Evolutionary conservation across 257 asterid genomes (phyloP).

Genomic region (Nicotiana otophora): DNA sequence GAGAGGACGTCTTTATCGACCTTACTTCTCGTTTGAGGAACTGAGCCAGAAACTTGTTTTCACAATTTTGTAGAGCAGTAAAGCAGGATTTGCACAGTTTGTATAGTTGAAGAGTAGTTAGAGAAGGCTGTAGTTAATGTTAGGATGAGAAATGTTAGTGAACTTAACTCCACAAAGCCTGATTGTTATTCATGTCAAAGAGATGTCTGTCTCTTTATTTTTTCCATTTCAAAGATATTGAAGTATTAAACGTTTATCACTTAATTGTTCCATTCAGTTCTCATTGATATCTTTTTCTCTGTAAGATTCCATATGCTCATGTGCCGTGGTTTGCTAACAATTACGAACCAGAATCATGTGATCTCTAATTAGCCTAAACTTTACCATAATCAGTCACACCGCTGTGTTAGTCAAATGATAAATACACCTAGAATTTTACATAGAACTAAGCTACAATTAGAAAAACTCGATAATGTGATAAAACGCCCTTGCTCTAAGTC

Average conservation of each 20-base stretch:
- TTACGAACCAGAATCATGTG: not conserved
- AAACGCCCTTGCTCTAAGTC: not conserved
- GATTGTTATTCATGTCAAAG: not conserved
- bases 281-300: not conserved
- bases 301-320: not conserved
- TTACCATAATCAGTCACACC: not conserved
- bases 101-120: not conserved
- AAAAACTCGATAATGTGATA: not conserved
- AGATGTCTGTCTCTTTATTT: not conserved
- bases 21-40: constrained; percentile 25
- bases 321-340: not conserved
- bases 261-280: not conserved
- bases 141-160: not conserved
- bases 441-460: not conserved
- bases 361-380: not conserved
- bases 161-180: not conserved
- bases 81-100: too few species aligned
- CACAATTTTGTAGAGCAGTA: not conserved
- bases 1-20: constrained; percentile 31
- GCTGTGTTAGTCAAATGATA: not conserved
- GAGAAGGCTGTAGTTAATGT: not conserved
- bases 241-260: not conserved
- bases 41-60: too few species aligned
- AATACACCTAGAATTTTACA: not conserved
- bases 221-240: not conserved